Evolutionary conservation across 768 basidiomycete genomes (phyloP).

Genomic region (Pluteus cervinus): DNA sequence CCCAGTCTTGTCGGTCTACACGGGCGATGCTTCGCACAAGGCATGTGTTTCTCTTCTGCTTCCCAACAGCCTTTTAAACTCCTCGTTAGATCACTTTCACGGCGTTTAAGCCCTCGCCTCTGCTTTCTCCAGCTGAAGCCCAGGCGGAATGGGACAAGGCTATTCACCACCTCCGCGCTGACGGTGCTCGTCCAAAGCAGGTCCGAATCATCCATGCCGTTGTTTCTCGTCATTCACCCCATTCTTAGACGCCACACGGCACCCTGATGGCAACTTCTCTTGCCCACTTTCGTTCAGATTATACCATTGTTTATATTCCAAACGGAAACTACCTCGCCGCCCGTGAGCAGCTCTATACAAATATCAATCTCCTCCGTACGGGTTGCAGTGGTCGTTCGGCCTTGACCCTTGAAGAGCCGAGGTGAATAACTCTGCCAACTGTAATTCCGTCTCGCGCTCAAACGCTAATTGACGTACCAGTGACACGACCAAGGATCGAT

Average conservation of each 20-base stretch:
- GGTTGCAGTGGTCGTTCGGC: slow-evolving; percentile 75
- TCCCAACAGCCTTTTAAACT: slow-evolving; percentile 3
- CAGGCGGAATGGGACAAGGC: slow-evolving; percentile 55
- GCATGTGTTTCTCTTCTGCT: slow-evolving; percentile 15
- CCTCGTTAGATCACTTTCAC: slow-evolving; percentile 50
- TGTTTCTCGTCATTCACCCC: neutral
- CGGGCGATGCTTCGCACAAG: slow-evolving; percentile 67
- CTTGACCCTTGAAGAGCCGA: slow-evolving; percentile 72
- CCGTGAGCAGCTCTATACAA: slow-evolving; percentile 67
- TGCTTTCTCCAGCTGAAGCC: slow-evolving; percentile 36
- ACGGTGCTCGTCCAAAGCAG: slow-evolving; percentile 71
- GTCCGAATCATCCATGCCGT: slow-evolving; percentile 21
- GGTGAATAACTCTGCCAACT: slow-evolving; percentile 29
- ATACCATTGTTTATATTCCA: slow-evolving; percentile 77
- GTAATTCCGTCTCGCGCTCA: slow-evolving; percentile 4
- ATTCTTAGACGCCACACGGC: slow-evolving; percentile 52
- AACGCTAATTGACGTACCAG: too few relatives aligned
- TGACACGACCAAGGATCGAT: slow-evolving; percentile 76
- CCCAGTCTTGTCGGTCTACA: slow-evolving; percentile 67
- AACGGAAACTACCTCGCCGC: slow-evolving; percentile 58
- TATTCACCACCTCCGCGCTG: slow-evolving; percentile 54
- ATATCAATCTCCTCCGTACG: slow-evolving; percentile 81
- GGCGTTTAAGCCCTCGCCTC: slow-evolving; percentile 40
- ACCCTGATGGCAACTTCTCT: slow-evolving; percentile 77
- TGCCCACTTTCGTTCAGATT: slow-evolving; percentile 84